phyloP scores from a whole-genome alignment of 139 green algal species.

The Desmodesmus armatus region DNA sequence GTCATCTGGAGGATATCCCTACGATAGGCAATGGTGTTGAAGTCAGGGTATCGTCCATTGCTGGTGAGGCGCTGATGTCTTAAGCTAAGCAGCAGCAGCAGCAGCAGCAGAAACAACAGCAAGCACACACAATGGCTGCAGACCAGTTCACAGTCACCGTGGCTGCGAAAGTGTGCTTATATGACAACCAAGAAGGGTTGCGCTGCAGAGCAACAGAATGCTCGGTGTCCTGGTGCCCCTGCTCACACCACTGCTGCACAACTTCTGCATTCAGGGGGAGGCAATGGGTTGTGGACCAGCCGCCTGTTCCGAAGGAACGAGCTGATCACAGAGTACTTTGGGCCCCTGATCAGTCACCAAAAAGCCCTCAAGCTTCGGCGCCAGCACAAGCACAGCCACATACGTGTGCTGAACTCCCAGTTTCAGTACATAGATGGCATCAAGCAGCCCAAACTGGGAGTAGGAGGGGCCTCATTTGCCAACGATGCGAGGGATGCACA shows the following conservation, averaged over 20 bases:
- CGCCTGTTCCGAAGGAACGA: constrained; percentile 3
- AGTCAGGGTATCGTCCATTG: constrained; percentile 1
- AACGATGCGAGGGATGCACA: constrained; percentile 38
- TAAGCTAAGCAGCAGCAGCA: background rate
- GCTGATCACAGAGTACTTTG: constrained; percentile 41
- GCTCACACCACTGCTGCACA: background rate
- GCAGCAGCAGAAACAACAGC: background rate
- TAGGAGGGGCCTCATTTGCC: constrained; percentile 40
- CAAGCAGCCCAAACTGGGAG: constrained; percentile 30
- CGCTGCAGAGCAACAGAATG: too few species aligned
- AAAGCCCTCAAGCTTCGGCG: constrained; percentile 22
- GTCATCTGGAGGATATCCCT: too few species aligned
- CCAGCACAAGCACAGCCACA: constrained; percentile 21
- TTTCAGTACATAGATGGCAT: constrained; percentile 45
- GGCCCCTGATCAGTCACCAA: constrained; percentile 24
- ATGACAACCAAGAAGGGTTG: too few species aligned
- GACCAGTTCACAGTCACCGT: too few species aligned
- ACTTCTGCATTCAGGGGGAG: constrained; percentile 20
- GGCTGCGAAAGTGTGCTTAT: too few species aligned
- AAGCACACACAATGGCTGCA: background rate
- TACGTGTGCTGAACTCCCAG: constrained; percentile 43
- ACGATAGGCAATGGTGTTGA: constrained; percentile 23
- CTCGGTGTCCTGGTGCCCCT: too few species aligned
- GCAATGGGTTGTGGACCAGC: constrained; percentile 30
- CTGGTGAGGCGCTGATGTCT: constrained; percentile 5